Conservation (phyloP, 2,329 filamentous ascomycete genomes). For the Beauveria asiatica region DNA sequence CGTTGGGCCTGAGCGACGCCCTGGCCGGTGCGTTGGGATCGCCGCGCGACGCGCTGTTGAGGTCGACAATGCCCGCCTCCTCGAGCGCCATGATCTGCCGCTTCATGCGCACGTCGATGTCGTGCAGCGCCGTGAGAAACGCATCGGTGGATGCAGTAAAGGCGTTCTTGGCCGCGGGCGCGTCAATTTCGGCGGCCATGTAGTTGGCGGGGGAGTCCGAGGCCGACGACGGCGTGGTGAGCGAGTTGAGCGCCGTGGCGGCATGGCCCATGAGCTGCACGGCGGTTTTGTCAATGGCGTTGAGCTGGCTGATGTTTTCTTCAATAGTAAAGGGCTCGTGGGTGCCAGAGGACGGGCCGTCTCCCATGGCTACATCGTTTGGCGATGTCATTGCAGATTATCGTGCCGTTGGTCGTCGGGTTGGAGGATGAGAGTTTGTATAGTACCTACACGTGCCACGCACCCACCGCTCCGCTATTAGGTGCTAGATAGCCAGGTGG, state of each 20-base stretch:
- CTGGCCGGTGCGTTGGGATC: conserved; percentile 28
- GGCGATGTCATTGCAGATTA: conserved; percentile 22
- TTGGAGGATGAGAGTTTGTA: neutral
- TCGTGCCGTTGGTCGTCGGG: neutral
- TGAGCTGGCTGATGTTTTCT: conserved; percentile 73
- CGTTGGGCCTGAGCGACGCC: conserved; percentile 43
- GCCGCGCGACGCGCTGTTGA: conserved; percentile 27
- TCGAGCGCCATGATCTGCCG: conserved; percentile 63
- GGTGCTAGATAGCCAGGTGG: too few species aligned
- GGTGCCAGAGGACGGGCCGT: conserved; percentile 17
- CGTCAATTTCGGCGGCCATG: conserved; percentile 24
- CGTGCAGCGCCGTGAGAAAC: conserved; percentile 66
- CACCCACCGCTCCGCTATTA: too few species aligned
- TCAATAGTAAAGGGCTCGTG: conserved; percentile 58
- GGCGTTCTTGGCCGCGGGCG: conserved; percentile 42
- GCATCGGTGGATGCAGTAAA: conserved; percentile 53
- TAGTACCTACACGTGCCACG: too few species aligned
- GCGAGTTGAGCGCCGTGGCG: conserved; percentile 35
- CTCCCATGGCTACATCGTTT: conserved; percentile 24
- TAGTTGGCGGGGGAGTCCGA: conserved; percentile 11
- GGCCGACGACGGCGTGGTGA: conserved; percentile 27
- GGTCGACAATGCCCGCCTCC: conserved; percentile 66
- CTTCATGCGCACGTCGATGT: conserved; percentile 64
- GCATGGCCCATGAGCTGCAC: conserved; percentile 35
- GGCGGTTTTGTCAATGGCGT: conserved; percentile 61